Evolutionary conservation across 176 grass and related monocot species (phyloP), one percentile per base, ranked within the genome.

Genomic region (Tillandsia leiboldiana): DNA sequence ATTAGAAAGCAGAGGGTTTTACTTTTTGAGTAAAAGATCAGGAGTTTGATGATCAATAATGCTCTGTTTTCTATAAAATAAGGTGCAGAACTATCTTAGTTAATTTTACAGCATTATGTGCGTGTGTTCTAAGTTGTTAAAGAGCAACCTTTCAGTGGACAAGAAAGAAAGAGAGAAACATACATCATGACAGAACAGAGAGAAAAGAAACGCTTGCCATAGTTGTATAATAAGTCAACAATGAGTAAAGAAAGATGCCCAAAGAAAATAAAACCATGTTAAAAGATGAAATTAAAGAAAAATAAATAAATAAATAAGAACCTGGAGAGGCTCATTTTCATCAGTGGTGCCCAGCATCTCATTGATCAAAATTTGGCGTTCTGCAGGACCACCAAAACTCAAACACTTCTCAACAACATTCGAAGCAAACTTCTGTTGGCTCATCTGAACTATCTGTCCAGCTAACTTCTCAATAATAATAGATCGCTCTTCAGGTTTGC

Each of bases 381-480:
- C 90, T 8, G 65, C 6, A 15, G 33, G 66, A 76, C 65, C 48
- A 9, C 83, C 78, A 8, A 77, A 71, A 12, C 33, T 12, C 23
- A 86, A 74, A 69, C 78, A 73, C 22, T 87, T 84, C 56, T 89
- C 80, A 28, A 94, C 63, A 3, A 94, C 80, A 24, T 89, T 86
- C 8, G 75, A 89, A 47, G 78, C 56, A 59, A 63, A 83, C 63
- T 86, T 89, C 8, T 82, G 68, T 33, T 69, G 70, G 66, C 83
- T 87, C 90, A 94, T 77, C 2, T 15, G 12, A 22, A 87, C 53
- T 9, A 89, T 26, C 5, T 58, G 47, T 26, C 86, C 81, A 0
- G 26, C 59, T 0, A 89, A 84, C 8, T 57, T 77, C 1, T 17
- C 23, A 48, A 86, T 72, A 22, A 94, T 77, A 3, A 17, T 20